Conservation (phyloP, 2,329 filamentous ascomycete genomes). For the Ceratocystis variospora region DNA sequence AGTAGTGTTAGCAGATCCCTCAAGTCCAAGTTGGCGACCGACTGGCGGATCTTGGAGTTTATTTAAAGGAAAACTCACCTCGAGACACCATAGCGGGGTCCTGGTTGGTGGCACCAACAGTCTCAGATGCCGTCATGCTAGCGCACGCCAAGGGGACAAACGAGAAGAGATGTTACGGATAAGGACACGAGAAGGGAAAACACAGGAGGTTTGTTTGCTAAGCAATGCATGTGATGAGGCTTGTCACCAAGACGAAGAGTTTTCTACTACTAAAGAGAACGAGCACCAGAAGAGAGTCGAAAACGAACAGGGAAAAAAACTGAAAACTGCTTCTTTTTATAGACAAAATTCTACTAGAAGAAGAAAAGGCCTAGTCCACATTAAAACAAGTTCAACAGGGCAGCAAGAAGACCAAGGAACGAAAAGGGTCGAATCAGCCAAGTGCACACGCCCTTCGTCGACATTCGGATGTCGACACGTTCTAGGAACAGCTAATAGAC, state of each 20-base stretch:
- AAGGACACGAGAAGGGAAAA: not conserved
- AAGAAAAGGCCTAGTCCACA: too few species aligned
- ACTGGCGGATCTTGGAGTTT: not conserved
- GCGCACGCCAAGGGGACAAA: not conserved
- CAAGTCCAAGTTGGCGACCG: not conserved
- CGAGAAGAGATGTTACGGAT: not conserved
- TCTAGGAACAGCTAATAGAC: not conserved
- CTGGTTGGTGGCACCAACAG: slow-evolving; percentile 2
- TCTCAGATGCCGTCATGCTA: not conserved
- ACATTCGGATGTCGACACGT: not conserved
- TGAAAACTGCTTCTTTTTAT: not conserved
- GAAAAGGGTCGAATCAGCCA: not conserved
- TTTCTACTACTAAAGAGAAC: too few species aligned
- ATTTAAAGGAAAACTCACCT: not conserved
- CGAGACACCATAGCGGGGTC: not conserved
- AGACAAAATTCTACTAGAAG: too few species aligned
- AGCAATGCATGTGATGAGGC: not conserved
- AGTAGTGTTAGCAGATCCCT: not conserved
- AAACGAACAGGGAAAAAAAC: not conserved
- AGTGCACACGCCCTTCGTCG: not conserved
- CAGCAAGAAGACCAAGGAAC: not conserved
- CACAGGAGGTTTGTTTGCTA: not conserved
- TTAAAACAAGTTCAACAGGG: too few species aligned
- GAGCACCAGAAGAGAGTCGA: not conserved
- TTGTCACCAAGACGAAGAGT: too few species aligned